Base-by-base conservation (phyloP, 2,329 filamentous ascomycete genomes). In the Alternaria sp. region DNA sequence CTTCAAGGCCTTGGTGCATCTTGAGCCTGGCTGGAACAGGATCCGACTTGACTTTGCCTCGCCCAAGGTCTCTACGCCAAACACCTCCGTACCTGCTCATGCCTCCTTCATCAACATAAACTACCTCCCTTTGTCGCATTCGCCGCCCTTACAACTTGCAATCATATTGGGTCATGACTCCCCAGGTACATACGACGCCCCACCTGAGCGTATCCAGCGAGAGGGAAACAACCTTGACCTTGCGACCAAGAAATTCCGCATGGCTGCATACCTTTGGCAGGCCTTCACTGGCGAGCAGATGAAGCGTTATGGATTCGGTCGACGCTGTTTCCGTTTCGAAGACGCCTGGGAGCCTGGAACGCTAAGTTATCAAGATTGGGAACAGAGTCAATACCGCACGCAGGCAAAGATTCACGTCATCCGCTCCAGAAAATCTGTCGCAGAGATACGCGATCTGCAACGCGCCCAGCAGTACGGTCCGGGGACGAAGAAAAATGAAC, bases 241-340 rank as follows among this genome's bases (percentile, higher is more conserved):
- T 8, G 95, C 95, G 0, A 85, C 97, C 53, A 88, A 87, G 72
- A 99, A 99, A 77, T 97, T 95, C 76, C 88, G 94, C 65, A 97
- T 97, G 91, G 91, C 93, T 18, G 94, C 93, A 25, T 97, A 98
- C 76, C 84, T 98, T 14, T 98, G 95, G 94, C 95, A 99, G 77
- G 93, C 94, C 8, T 98, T 97, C 73, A 98, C 94, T 0, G 93
- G 92, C 7, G 95, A 99, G 78, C 94, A 98, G 77, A 98, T 98
- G 94, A 91, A 88, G 77, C 89, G 93, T 64, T 92, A 97, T 76
- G 92, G 90, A 62, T 88, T 98, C 68, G 93, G 94, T 10, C 87
- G 94, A 60, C 89, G 94, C 59, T 90, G 88, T 54, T 98, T 97
- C 78, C 87, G 94, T 44, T 94, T 97, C 64, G 95, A 98, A 71